Conservation (phyloP, 129 eudicot genomes). For the Flaveria linearis region DNA sequence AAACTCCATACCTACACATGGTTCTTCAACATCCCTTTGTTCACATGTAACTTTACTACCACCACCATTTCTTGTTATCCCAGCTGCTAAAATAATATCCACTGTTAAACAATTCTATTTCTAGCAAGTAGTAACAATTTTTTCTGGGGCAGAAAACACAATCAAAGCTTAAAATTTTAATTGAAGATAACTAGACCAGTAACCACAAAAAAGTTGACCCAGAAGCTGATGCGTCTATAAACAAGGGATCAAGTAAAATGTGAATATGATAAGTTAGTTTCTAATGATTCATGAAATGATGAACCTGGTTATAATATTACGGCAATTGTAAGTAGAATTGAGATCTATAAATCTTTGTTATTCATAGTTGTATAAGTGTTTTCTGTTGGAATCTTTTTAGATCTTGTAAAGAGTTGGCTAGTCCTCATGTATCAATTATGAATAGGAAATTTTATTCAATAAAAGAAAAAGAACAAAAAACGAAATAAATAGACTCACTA, state of each 20-base stretch:
- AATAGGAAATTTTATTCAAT: too few species aligned
- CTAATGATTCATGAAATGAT: too few species aligned
- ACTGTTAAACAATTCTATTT: slow-evolving; percentile 18
- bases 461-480: too few species aligned
- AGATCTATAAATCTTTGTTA: neutral
- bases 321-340: too few species aligned
- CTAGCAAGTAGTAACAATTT: neutral
- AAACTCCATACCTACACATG: slow-evolving; percentile 53
- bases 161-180: neutral
- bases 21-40: slow-evolving; percentile 38
- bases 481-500: too few species aligned
- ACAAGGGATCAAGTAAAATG: too few species aligned
- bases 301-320: too few species aligned
- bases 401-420: neutral
- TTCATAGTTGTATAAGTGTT: neutral
- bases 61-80: slow-evolving; percentile 18
- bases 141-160: neutral
- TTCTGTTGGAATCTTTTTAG: neutral
- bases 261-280: too few species aligned
- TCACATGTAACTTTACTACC: slow-evolving; percentile 30
- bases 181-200: too few species aligned
- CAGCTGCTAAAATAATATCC: slow-evolving; percentile 33
- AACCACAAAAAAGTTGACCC: neutral
- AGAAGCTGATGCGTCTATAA: neutral
- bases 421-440: too few species aligned